Base-by-base conservation (phyloP, 805 yeast species). In the Myxozyma neglecta region DNA sequence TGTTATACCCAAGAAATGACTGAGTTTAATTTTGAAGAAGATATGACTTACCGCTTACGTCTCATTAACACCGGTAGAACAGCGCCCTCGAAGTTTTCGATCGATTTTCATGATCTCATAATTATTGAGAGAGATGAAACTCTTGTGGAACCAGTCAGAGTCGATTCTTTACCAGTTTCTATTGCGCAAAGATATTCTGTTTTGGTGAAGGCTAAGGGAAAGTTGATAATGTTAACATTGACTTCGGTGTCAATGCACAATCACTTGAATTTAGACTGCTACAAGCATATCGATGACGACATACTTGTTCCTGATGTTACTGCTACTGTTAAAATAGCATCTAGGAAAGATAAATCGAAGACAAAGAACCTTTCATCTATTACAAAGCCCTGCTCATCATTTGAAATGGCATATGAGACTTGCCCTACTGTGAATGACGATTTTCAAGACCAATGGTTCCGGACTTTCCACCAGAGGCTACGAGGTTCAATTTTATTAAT, bases 401-500 rank as follows among this genome's bases (percentile, higher is more conserved):
- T 37, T 9, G 44, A 37, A 24, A 20, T 18, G 6, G 36, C 44
- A 16, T 37, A 37, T 8, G 16, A 50, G 10, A 50, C 43, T 3
- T 53, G 57, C 18, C 34, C 8, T 32, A 20, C 43, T 2, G 14
- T 53, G 49, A 32, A 53, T 37, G 50, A 53, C 37, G 10, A 18
- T 18, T 44, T 16, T 36, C 43, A 6, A 42, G 9, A 16, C 57
- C 57, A 5, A 7, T 63, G 71, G 2, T 63, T 29, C 51, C 59
- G 7, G 46, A 56, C 42, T 56, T 42, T 10, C 73, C 74, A 43
- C 72, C 76, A 2, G 74, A 73, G 35, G 47, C 64, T 64, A 52
- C 74, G 72, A 11, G 68, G 70, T 57, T 72, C 64, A 44, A 76
- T 73, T 13, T 70, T 66, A 59, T 68, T 51, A 53, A 71, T 73